Evolutionary conservation across 2,329 filamentous ascomycete species (phyloP).

Genomic region (Diplodia mutila): DNA sequence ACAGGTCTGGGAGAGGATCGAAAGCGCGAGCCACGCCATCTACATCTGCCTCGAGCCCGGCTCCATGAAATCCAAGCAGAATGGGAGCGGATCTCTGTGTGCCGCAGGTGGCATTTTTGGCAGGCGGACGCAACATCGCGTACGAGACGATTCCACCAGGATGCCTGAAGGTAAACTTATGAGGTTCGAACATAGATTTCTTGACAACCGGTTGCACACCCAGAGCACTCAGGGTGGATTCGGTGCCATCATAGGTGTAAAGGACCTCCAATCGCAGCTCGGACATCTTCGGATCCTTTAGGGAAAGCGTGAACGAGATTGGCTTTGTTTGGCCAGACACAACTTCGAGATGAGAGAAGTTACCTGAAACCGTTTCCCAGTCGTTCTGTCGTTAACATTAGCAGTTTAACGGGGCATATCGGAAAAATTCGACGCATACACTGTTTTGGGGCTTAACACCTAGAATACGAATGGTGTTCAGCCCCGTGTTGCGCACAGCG

Average conservation of each 20-base stretch:
- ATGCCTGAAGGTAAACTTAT: conserved; percentile 60
- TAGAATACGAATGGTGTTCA: conserved; percentile 40
- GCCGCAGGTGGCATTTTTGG: conserved; percentile 42
- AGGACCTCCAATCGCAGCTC: conserved; percentile 34
- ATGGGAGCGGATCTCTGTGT: conserved; percentile 47
- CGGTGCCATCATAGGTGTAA: conserved; percentile 31
- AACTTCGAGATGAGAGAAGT: not conserved
- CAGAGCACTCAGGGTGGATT: conserved; percentile 28
- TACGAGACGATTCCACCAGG: conserved; percentile 60
- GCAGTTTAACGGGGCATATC: not conserved
- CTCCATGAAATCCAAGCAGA: conserved; percentile 59
- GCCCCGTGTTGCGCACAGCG: conserved; percentile 52
- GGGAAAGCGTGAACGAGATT: conserved; percentile 41
- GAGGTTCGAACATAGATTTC: conserved; percentile 46
- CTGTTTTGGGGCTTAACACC: conserved; percentile 32
- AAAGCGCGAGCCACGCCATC: conserved; percentile 52
- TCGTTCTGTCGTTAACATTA: not conserved
- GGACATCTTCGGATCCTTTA: conserved; percentile 31
- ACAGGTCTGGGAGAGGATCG: conserved; percentile 55
- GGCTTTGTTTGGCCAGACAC: conserved; percentile 48
- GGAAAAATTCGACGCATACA: not conserved
- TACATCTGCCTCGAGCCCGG: conserved; percentile 59
- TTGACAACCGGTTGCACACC: conserved; percentile 7
- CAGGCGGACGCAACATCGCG: conserved; percentile 60
- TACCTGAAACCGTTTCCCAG: not conserved